Percentiles rank a stretch among this genome's conserved stretches.
phyloP scores from a whole-genome alignment of 768 basidiomycete genomes.

The Mycena alexandri region DNA sequence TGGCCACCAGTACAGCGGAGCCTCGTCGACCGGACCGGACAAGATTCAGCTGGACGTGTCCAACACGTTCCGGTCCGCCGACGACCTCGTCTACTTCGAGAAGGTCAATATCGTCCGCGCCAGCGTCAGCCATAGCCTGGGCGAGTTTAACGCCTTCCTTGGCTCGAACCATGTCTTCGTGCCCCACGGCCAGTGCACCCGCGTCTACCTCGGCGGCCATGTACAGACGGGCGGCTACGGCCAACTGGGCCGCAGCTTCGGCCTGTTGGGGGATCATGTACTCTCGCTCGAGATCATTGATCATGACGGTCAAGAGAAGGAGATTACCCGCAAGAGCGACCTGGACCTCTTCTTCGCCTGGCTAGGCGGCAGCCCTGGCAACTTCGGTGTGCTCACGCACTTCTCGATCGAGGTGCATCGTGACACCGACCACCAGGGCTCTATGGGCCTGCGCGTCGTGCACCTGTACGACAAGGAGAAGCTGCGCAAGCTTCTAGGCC shows the following conservation, averaged over 20 bases:
- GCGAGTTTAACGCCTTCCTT: conserved; percentile 29
- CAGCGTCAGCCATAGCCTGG: conserved; percentile 31
- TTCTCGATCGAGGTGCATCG: conserved; percentile 26
- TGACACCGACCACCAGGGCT: conserved; percentile 24
- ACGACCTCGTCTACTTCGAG: conserved; percentile 26
- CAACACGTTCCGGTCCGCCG: conserved; percentile 21
- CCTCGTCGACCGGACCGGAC: conserved; percentile 31
- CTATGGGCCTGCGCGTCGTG: conserved; percentile 25
- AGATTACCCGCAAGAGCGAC: conserved; percentile 35
- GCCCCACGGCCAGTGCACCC: conserved; percentile 31
- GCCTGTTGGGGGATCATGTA: no score
- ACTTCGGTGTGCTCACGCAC: no score
- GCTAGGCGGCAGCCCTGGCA: no score
- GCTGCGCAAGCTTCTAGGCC: conserved; percentile 28
- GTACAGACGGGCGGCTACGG: no score
- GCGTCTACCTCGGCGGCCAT: no score
- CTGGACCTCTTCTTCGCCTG: no score
- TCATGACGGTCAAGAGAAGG: conserved; percentile 20
- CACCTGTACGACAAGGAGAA: conserved; percentile 28
- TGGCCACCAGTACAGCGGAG: conserved; percentile 35
- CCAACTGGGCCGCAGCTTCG: no score
- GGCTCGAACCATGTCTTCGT: conserved; percentile 27
- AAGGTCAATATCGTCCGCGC: conserved; percentile 28
- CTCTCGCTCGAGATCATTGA: conserved; percentile 29
- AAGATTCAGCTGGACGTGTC: conserved; percentile 28